These are phyloP conservation scores for Prorocentrum cordatum DNA, from an alignment of 169 alveolate species.

Conservation along the genomic window DNA sequence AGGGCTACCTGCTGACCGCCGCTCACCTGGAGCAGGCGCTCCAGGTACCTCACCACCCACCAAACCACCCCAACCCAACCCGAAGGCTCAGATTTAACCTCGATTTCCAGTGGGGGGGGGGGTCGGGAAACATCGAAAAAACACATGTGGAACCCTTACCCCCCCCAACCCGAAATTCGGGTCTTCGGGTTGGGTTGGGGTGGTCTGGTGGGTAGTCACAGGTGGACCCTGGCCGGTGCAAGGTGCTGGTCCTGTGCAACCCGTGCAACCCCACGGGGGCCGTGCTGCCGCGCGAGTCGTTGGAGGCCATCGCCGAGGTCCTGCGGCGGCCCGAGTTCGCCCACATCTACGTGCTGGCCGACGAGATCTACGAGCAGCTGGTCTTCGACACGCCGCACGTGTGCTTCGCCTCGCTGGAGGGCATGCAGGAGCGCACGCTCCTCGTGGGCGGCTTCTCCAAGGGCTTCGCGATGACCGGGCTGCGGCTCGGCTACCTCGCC, in stretches of 20 bases:
- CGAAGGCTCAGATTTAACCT: no score
- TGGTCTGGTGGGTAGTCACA: no score
- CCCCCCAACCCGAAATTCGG: no score
- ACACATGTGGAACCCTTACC: no score
- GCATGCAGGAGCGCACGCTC: neutral
- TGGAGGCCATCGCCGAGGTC: neutral
- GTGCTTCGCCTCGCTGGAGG: neutral
- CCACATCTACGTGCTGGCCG: neutral
- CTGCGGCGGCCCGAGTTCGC: neutral
- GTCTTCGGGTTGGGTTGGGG: no score
- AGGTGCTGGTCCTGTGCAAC: neutral
- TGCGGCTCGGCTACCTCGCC: neutral
- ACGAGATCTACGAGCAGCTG: neutral
- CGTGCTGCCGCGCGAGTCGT: neutral
- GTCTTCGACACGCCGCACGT: neutral
- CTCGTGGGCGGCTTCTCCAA: neutral
- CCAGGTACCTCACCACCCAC: no score
- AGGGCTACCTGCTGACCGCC: no score
- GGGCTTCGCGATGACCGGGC: constrained; percentile 22
- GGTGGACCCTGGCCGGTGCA: no score
- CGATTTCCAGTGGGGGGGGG: no score
- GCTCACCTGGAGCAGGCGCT: no score
- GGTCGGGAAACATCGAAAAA: no score
- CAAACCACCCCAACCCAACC: no score
- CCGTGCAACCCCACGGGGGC: constrained; percentile 13